Percentiles rank a stretch among this genome's conserved stretches.
Conservation (phyloP, 1,284 basidiomycete species). For the Leccinum fuscescens region DNA sequence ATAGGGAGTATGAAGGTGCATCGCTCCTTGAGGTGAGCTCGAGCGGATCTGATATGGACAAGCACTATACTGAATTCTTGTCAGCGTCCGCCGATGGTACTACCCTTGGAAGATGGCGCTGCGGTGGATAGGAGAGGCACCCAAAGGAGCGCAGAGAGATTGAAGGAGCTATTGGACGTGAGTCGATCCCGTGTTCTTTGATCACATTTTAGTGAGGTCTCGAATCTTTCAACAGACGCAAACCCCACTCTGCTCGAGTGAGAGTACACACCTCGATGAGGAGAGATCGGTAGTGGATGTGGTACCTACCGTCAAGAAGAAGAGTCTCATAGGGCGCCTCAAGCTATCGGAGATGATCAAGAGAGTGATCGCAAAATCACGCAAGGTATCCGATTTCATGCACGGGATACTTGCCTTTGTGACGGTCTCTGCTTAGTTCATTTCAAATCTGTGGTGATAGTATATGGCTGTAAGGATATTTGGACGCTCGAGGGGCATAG, state of each 20-base stretch:
- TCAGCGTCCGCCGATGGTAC: constrained; percentile 12
- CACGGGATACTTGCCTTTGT: constrained; percentile 20
- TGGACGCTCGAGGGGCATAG: constrained; percentile 1
- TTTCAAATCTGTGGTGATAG: constrained; percentile 24
- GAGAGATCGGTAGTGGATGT: constrained; percentile 2
- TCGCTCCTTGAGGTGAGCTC: constrained; percentile 29
- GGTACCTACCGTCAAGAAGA: constrained; percentile 12
- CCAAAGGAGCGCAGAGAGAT: constrained; percentile 4
- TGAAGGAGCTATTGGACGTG: constrained; percentile 23
- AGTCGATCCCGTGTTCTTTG: constrained; percentile 3
- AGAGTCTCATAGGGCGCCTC: constrained; percentile 11
- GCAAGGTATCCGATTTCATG: constrained; percentile 23
- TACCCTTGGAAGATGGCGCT: constrained; percentile 1
- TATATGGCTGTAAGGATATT: not conserved
- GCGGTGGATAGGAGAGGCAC: constrained; percentile 2
- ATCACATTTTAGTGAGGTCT: constrained; percentile 2
- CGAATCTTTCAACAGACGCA: constrained; percentile 17
- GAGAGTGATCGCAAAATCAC: constrained; percentile 21
- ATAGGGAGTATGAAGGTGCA: constrained; percentile 20
- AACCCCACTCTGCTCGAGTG: not conserved
- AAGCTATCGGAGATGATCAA: constrained; percentile 24
- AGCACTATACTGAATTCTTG: constrained; percentile 7
- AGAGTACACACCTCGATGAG: constrained; percentile 9
- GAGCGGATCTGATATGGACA: not conserved
- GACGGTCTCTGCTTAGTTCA: constrained; percentile 22